Evolutionary conservation across 2,329 filamentous ascomycete genomes (phyloP).

Genomic region (Aschersonia sp.): DNA sequence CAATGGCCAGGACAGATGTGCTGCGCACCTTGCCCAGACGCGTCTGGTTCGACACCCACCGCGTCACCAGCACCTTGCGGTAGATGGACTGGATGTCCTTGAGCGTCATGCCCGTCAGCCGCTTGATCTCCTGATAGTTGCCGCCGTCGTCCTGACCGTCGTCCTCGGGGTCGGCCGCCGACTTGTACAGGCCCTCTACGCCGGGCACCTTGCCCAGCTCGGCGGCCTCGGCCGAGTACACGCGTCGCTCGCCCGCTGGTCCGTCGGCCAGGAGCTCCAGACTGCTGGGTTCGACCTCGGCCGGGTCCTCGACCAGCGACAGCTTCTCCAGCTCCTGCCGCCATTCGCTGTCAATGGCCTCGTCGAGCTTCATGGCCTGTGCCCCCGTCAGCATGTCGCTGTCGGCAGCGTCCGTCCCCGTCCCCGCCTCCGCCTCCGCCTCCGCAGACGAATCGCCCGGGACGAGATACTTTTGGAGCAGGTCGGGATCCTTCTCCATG

Average conservation of each 20-base stretch:
- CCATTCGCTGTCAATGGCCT: slow-evolving; percentile 21
- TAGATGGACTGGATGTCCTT: slow-evolving; percentile 38
- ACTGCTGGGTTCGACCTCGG: slow-evolving; percentile 16
- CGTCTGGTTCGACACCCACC: slow-evolving; percentile 80
- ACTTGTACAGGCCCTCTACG: slow-evolving; percentile 35
- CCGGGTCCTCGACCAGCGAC: slow-evolving; percentile 13
- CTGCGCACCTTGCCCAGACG: slow-evolving; percentile 85
- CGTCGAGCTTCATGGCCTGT: slow-evolving; percentile 21
- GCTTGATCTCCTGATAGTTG: slow-evolving; percentile 35
- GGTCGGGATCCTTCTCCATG: slow-evolving; percentile 23
- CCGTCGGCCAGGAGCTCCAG: slow-evolving; percentile 22
- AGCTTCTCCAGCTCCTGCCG: slow-evolving; percentile 22
- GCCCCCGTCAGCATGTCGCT: slow-evolving; percentile 15
- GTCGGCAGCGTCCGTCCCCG: slow-evolving; percentile 6
- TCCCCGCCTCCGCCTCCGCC: neutral
- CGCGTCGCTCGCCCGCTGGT: slow-evolving; percentile 17
- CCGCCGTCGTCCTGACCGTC: slow-evolving; percentile 34
- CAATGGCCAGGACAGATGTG: slow-evolving; percentile 61
- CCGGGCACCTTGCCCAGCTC: slow-evolving; percentile 38
- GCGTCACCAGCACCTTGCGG: slow-evolving; percentile 58
- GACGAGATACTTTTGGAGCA: slow-evolving; percentile 22
- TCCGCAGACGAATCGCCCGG: slow-evolving; percentile 11
- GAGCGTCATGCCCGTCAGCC: slow-evolving; percentile 38
- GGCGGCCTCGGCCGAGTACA: slow-evolving; percentile 29
- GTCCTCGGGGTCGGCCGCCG: slow-evolving; percentile 32